These are phyloP conservation scores for Lolium multiflorum DNA, from an alignment of 176 grass and related monocot species.

Conservation along the genomic window DNA sequence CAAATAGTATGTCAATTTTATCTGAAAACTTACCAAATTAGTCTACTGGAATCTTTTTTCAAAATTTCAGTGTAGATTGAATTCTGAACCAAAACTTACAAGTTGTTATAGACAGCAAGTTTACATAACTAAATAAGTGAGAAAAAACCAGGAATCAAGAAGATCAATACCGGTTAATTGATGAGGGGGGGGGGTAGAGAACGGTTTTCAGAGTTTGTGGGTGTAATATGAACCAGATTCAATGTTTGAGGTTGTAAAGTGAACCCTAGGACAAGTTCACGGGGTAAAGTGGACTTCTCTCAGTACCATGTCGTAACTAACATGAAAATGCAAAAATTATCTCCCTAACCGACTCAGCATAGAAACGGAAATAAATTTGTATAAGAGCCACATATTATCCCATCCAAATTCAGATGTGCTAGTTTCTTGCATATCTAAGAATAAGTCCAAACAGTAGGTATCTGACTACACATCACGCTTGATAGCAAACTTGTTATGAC, in stretches of 20 bases:
- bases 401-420: neutral
- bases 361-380: neutral
- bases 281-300: neutral
- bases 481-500: neutral
- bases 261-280: neutral
- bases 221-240: too few species aligned
- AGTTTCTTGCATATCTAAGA: constrained; percentile 2
- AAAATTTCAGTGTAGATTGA: too few species aligned
- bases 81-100: too few species aligned
- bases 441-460: neutral
- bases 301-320: neutral
- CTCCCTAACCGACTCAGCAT: neutral
- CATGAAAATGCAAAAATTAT: constrained; percentile 11
- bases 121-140: neutral
- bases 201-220: too few species aligned
- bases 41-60: neutral
- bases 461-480: neutral
- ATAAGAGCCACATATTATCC: neutral
- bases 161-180: neutral
- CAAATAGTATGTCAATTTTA: neutral
- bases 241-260: neutral
- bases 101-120: neutral
- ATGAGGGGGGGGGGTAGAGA: too few species aligned
- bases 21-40: neutral
- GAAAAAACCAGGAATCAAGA: too few species aligned